Conservation (phyloP, 2,329 filamentous ascomycete species). For the Colletotrichum tropicicola region DNA sequence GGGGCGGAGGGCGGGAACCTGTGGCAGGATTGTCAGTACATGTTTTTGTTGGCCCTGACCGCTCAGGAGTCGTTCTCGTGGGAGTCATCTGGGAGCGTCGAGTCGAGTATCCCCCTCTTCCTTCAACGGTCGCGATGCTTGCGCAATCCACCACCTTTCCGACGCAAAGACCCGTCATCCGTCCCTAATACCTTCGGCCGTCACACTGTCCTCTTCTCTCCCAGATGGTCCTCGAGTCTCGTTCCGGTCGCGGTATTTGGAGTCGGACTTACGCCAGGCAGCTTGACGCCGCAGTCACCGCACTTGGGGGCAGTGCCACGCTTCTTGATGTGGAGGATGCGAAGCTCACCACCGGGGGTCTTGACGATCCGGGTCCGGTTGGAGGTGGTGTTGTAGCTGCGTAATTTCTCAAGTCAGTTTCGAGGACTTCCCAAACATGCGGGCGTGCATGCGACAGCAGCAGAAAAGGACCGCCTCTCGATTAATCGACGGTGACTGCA, state of each 20-base stretch:
- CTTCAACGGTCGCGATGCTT: no score
- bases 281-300: conserved; percentile 98
- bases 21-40: conserved; percentile 28
- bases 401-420: conserved; percentile 33
- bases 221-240: conserved; percentile 11
- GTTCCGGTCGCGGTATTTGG: conserved; percentile 8
- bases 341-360: conserved; percentile 95
- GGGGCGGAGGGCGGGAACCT: conserved; percentile 96
- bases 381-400: conserved; percentile 96
- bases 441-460: not conserved
- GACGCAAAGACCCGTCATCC: not conserved
- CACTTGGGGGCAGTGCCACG: conserved; percentile 98
- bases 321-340: conserved; percentile 99
- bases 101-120: not conserved
- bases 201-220: not conserved
- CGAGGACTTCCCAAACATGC: not conserved
- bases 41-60: not conserved
- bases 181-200: not conserved
- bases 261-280: conserved; percentile 86
- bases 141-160: not conserved
- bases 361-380: conserved; percentile 97
- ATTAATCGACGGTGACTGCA: not conserved
- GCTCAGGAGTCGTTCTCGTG: not conserved
- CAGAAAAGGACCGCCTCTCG: not conserved
- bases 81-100: conserved; percentile 15